Percentiles rank a stretch among this genome's conserved stretches.
Conservation (phyloP, 208 protist genomes). For the Acanthamoeba culbertsoni region DNA sequence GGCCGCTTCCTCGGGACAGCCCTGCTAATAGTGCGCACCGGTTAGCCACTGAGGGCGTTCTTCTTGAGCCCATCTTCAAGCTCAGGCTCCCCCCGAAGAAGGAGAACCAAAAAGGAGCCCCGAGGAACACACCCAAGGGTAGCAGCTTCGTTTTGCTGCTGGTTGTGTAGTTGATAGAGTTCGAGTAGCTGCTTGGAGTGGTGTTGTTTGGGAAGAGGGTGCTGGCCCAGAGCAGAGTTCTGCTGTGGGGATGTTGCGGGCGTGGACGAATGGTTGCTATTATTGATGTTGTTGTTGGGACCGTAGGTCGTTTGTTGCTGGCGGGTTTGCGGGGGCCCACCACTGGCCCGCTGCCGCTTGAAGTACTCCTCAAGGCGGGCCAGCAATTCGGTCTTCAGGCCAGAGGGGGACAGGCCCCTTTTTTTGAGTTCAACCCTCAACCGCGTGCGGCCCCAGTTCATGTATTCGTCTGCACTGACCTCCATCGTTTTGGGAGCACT, state of each 20-base stretch:
- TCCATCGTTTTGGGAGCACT: too few species aligned
- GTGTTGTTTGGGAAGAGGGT: neutral
- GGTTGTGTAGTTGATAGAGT: neutral
- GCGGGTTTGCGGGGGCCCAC: neutral
- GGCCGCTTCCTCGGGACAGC: neutral
- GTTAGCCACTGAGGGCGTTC: neutral
- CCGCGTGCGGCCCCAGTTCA: slow-evolving; percentile 40
- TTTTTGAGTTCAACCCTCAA: slow-evolving; percentile 18
- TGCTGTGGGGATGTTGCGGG: neutral
- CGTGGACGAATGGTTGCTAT: neutral
- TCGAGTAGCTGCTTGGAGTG: slow-evolving; percentile 28
- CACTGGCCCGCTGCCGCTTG: slow-evolving; percentile 9
- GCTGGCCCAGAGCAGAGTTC: neutral
- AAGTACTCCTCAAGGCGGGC: slow-evolving; percentile 52
- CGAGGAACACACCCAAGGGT: neutral
- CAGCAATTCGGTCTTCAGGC: slow-evolving; percentile 30
- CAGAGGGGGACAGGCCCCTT: slow-evolving; percentile 14
- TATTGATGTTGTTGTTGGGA: neutral
- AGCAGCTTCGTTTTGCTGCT: neutral
- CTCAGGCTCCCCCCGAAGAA: too few species aligned
- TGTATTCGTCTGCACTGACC: slow-evolving; percentile 5
- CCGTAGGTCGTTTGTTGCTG: neutral
- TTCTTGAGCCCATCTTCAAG: neutral
- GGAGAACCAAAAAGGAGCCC: neutral
- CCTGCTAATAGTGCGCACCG: neutral